Conservation (phyloP, 1,284 basidiomycete genomes). For the Leccinum variabile region DNA sequence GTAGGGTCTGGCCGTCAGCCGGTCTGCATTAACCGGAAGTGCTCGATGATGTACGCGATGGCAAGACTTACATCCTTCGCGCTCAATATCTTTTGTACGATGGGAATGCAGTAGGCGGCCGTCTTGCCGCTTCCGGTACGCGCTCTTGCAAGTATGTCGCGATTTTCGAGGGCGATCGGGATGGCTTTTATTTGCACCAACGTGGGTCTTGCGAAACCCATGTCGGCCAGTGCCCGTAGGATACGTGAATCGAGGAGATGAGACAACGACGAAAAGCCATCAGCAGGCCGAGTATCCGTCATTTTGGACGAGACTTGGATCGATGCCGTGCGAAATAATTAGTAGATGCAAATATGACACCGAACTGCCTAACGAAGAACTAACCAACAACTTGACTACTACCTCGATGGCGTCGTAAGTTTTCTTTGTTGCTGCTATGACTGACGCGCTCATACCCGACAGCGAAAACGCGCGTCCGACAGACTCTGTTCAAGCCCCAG, state of each 20-base stretch:
- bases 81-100: constrained; percentile 86
- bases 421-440: background rate
- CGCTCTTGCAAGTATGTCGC: constrained; percentile 92
- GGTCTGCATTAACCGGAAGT: constrained; percentile 3
- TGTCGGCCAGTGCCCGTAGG: constrained; percentile 76
- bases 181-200: constrained; percentile 81
- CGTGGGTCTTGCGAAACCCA: constrained; percentile 81
- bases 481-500: background rate
- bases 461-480: constrained; percentile 10
- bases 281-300: constrained; percentile 26
- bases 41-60: constrained; percentile 8
- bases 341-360: too few relatives aligned
- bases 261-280: constrained; percentile 65
- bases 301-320: constrained; percentile 4
- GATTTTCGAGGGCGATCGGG: constrained; percentile 84
- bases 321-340: background rate
- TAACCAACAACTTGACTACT: too few relatives aligned
- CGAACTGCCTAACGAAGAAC: too few relatives aligned
- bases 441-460: background rate
- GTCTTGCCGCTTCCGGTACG: constrained; percentile 98
- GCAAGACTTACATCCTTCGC: constrained; percentile 70
- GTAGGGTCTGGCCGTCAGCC: constrained; percentile 32
- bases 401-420: constrained; percentile 30
- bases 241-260: constrained; percentile 76
- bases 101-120: constrained; percentile 90